phyloP scores from a whole-genome alignment of 1,284 basidiomycete genomes.

The Sphagnurus paluster region DNA sequence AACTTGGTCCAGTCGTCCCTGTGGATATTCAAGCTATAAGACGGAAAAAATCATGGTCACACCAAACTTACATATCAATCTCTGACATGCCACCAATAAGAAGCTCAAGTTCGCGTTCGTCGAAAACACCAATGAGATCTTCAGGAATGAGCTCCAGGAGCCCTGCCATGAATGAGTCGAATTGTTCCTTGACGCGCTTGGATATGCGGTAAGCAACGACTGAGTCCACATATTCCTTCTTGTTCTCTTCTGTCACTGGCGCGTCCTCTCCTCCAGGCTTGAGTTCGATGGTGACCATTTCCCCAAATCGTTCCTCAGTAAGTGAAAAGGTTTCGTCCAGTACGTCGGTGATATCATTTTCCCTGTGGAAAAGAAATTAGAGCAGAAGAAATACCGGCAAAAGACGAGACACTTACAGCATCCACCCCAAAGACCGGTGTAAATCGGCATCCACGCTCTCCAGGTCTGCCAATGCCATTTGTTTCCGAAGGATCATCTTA shows the following conservation, averaged over 20 bases:
- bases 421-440: constrained; percentile 93
- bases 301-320: constrained; percentile 97
- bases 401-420: constrained; percentile 67
- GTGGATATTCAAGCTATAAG: constrained; percentile 3
- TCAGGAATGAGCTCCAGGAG: constrained; percentile 94
- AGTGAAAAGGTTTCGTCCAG: constrained; percentile 94
- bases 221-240: constrained; percentile 96
- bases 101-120: constrained; percentile 95
- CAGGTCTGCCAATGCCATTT: constrained; percentile 82
- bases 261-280: constrained; percentile 85
- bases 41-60: background rate
- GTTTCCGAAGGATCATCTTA: constrained; percentile 96
- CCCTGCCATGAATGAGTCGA: constrained; percentile 94
- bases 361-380: constrained; percentile 43
- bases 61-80: constrained; percentile 80
- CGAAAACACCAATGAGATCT: constrained; percentile 96
- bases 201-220: constrained; percentile 96
- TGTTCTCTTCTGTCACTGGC: constrained; percentile 95
- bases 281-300: constrained; percentile 92
- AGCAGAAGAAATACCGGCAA: background rate
- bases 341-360: constrained; percentile 94
- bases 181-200: constrained; percentile 92
- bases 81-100: constrained; percentile 99
- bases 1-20: constrained; percentile 88
- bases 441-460: constrained; percentile 91